Percentiles rank a stretch among this genome's conserved stretches.
phyloP scores from a whole-genome alignment of 2,329 filamentous ascomycete genomes.

The Aspergillus sp. region DNA sequence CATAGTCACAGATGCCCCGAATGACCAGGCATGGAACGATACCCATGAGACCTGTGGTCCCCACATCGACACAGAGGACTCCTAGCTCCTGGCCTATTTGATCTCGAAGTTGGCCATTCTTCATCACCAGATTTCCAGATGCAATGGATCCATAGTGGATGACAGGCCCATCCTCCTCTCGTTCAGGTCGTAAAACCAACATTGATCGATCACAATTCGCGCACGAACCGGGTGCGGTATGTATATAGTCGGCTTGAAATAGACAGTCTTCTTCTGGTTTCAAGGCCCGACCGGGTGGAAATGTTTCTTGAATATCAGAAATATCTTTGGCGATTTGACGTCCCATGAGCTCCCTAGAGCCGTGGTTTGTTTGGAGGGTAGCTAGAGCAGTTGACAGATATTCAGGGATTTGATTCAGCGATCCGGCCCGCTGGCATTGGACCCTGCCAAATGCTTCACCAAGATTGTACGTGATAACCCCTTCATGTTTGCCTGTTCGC shows the following conservation, averaged over 20 bases:
- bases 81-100: neutral
- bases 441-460: neutral
- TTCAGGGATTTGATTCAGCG: too few species aligned
- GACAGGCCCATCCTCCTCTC: neutral
- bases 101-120: neutral
- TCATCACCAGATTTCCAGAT: neutral
- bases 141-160: neutral
- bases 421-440: neutral
- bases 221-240: too few species aligned
- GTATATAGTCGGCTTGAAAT: too few species aligned
- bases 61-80: constrained; percentile 8
- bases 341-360: too few species aligned
- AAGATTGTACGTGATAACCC: neutral
- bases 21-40: constrained; percentile 17
- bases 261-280: too few species aligned
- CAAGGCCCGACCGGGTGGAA: too few species aligned
- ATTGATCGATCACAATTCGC: too few species aligned
- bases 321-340: too few species aligned
- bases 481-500: neutral
- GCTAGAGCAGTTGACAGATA: too few species aligned
- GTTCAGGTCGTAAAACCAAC: too few species aligned
- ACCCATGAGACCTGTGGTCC: constrained; percentile 11
- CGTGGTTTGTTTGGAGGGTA: too few species aligned
- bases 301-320: too few species aligned
- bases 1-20: constrained; percentile 23